These are phyloP conservation scores for Dendrobium officinale DNA, from an alignment of 106 monocot genomes.

Conservation along the genomic window DNA sequence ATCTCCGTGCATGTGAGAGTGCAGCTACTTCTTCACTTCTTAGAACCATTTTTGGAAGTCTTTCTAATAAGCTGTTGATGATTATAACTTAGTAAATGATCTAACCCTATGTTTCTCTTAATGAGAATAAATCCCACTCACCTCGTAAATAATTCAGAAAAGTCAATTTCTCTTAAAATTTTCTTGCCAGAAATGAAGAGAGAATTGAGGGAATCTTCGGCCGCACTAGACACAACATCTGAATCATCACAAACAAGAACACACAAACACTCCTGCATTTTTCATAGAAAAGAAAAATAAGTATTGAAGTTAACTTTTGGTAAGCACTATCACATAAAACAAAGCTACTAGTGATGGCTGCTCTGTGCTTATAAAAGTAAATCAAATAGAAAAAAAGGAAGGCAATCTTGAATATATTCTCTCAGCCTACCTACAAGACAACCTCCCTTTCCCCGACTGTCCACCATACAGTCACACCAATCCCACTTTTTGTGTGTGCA, in stretches of 20 bases:
- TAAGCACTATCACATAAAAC: neutral
- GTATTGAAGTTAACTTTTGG: neutral
- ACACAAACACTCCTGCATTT: constrained; percentile 90
- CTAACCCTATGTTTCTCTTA: neutral
- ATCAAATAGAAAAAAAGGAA: neutral
- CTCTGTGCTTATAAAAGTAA: neutral
- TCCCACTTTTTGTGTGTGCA: neutral
- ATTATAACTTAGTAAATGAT: constrained; percentile 8
- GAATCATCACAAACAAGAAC: constrained; percentile 83
- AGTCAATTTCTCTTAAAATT: constrained; percentile 50
- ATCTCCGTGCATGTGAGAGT: constrained; percentile 67
- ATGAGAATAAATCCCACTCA: constrained; percentile 15
- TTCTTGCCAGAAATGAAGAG: constrained; percentile 42
- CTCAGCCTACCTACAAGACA: neutral
- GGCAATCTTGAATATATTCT: neutral
- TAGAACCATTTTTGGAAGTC: constrained; percentile 61
- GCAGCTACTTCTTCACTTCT: constrained; percentile 70
- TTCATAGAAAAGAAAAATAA: constrained; percentile 1
- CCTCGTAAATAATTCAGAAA: constrained; percentile 75
- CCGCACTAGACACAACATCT: constrained; percentile 52
- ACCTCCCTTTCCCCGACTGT: neutral
- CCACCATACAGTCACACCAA: neutral
- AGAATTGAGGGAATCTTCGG: constrained; percentile 58
- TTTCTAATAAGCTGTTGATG: constrained; percentile 51
- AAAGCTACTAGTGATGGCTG: neutral